These are phyloP conservation scores for Mycena amicta DNA, from an alignment of 768 basidiomycete genomes.

Conservation along the genomic window DNA sequence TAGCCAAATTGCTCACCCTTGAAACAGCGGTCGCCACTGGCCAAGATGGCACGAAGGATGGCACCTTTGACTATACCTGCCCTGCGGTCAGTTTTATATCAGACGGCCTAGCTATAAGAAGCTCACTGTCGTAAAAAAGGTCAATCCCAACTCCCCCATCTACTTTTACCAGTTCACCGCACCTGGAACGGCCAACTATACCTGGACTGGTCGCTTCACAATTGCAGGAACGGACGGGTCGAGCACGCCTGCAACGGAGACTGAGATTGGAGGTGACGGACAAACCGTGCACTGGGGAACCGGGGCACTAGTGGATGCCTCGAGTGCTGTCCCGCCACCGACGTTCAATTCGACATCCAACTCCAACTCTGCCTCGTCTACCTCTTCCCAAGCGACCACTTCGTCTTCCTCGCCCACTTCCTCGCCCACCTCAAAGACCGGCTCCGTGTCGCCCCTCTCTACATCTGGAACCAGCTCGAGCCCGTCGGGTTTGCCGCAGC, in stretches of 20 bases:
- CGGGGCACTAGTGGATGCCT: conserved; percentile 56
- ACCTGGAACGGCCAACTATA: conserved; percentile 37
- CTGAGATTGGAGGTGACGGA: conserved; percentile 54
- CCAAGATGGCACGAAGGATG: conserved; percentile 61
- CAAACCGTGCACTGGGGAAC: conserved; percentile 64
- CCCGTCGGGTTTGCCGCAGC: not conserved
- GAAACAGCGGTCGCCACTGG: conserved; percentile 60
- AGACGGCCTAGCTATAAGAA: not conserved
- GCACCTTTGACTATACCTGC: conserved; percentile 61
- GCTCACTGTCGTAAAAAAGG: conserved; percentile 40
- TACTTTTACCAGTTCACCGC: conserved; percentile 83
- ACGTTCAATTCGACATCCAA: conserved; percentile 15
- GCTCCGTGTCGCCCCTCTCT: not conserved
- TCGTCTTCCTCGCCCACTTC: conserved; percentile 1
- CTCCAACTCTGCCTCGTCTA: not conserved
- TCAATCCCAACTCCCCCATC: conserved; percentile 62
- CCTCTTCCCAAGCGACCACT: too few relatives aligned
- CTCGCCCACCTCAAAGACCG: not conserved
- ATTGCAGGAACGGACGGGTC: conserved; percentile 57
- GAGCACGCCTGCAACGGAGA: conserved; percentile 52
- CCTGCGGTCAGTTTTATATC: conserved; percentile 60
- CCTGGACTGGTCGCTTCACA: conserved; percentile 80
- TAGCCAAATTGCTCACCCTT: not conserved
- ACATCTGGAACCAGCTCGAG: not conserved
- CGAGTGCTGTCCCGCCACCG: conserved; percentile 42